Evolutionary conservation across 306 rosid species (phyloP).

Genomic region (Malus fusca): DNA sequence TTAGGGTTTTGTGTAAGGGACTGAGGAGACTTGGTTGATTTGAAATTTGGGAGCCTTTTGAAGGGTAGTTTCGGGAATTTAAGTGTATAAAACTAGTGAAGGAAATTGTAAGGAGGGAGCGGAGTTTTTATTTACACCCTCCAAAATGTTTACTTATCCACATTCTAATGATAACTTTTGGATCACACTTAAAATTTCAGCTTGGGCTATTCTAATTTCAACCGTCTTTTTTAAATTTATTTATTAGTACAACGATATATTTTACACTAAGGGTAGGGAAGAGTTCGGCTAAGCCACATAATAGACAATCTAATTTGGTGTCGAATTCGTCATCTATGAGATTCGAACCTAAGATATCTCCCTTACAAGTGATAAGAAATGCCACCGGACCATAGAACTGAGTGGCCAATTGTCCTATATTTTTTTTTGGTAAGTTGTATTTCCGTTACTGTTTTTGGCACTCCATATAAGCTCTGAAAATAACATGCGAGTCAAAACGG

Average conservation of each 20-base stretch:
- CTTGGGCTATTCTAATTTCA: not conserved
- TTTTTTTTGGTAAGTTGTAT: too few species aligned
- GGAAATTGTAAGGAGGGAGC: not conserved
- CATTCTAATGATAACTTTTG: not conserved
- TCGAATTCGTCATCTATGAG: too few species aligned
- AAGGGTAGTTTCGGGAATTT: constrained; percentile 20
- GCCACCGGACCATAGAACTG: too few species aligned
- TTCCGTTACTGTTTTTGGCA: too few species aligned
- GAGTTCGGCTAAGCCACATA: too few species aligned
- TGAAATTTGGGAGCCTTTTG: constrained; percentile 20
- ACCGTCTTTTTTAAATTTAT: not conserved
- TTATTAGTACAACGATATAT: too few species aligned
- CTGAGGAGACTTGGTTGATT: constrained; percentile 41
- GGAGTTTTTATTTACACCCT: not conserved
- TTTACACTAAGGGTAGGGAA: fast-evolving
- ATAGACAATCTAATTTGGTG: too few species aligned
- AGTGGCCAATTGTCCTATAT: too few species aligned
- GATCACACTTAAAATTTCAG: not conserved
- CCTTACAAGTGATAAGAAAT: too few species aligned
- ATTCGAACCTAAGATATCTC: too few species aligned
- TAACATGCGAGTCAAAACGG: too few species aligned
- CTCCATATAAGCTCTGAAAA: too few species aligned
- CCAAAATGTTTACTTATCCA: not conserved
- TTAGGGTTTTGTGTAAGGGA: constrained; percentile 56
- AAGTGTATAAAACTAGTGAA: not conserved